A percentile compares a stretch with the other conserved stretches of the same genome.
These are phyloP conservation scores for Tylopilus felleus DNA, from an alignment of 768 basidiomycete genomes.

Conservation along the genomic window DNA sequence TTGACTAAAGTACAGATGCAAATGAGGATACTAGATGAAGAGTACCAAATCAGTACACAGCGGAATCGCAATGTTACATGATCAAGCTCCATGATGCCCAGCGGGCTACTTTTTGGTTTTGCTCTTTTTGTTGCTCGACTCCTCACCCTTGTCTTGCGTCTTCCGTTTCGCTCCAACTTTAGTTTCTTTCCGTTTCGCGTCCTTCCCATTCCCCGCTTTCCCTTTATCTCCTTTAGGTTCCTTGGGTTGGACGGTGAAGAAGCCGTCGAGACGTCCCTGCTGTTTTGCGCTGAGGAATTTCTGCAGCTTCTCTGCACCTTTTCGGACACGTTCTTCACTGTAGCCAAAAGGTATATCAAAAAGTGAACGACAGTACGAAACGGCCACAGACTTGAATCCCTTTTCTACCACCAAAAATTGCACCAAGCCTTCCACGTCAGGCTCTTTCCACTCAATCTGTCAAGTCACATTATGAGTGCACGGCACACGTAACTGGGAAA, in stretches of 20 bases:
- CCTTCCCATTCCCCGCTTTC: constrained; percentile 52
- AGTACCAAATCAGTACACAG: not conserved
- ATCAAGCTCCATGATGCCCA: not conserved
- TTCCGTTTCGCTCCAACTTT: constrained; percentile 23
- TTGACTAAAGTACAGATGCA: constrained; percentile 14
- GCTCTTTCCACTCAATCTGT: constrained; percentile 91
- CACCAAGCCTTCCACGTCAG: constrained; percentile 90
- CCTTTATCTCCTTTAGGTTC: constrained; percentile 44
- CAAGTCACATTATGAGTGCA: not conserved
- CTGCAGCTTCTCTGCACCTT: constrained; percentile 88
- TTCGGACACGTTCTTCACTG: constrained; percentile 95
- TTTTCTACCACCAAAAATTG: constrained; percentile 93
- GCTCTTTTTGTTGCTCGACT: constrained; percentile 36
- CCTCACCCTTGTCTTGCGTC: constrained; percentile 34
- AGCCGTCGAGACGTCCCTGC: constrained; percentile 93
- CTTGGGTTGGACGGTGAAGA: constrained; percentile 78
- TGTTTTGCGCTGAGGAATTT: constrained; percentile 89
- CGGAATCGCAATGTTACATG: not conserved
- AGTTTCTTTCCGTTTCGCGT: constrained; percentile 12
- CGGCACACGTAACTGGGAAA: not conserved
- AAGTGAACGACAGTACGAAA: not conserved
- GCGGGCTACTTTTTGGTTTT: constrained; percentile 41
- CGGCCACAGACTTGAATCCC: constrained; percentile 78
- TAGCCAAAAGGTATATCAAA: not conserved
- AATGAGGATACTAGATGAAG: constrained; percentile 8